Percentiles rank a stretch among this genome's conserved stretches.
phyloP scores from a whole-genome alignment of 371 early-diverging fungal genomes.

The Apophysomyces elegans region DNA sequence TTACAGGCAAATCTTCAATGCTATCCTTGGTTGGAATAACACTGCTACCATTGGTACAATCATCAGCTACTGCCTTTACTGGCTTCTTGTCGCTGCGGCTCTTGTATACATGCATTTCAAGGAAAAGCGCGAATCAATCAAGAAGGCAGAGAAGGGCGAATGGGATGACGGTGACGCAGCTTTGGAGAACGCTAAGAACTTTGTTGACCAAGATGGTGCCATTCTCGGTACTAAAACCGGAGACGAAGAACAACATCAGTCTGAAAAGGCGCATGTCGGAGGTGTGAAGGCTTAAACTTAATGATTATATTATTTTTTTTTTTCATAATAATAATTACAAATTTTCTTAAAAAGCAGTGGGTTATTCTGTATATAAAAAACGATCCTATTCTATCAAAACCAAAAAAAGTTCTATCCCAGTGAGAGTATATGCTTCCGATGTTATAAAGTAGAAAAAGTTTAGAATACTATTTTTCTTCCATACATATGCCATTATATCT shows the following conservation, averaged over 20 bases:
- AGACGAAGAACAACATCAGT: background rate
- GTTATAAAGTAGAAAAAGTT: no score
- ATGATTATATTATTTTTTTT: background rate
- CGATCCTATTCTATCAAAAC: no score
- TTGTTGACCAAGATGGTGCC: constrained; percentile 30
- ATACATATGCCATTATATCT: no score
- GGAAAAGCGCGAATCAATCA: constrained; percentile 30
- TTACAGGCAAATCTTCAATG: constrained; percentile 28
- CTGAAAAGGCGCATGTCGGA: background rate
- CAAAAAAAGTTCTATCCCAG: no score
- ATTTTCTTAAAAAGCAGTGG: background rate
- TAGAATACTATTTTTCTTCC: no score
- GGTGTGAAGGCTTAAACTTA: background rate
- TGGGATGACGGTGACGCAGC: constrained; percentile 30
- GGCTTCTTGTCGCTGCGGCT: constrained; percentile 57
- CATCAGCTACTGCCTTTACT: constrained; percentile 75
- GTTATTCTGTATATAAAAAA: background rate
- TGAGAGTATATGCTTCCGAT: no score
- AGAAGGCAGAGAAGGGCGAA: constrained; percentile 34
- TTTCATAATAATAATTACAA: constrained; percentile 1
- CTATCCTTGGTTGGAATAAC: constrained; percentile 71
- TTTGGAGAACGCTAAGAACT: constrained; percentile 33
- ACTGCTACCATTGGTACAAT: constrained; percentile 74
- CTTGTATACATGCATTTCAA: constrained; percentile 55
- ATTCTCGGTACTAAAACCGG: background rate